Conservation (phyloP, 306 rosid species). For the Pyrus betulifolia region DNA sequence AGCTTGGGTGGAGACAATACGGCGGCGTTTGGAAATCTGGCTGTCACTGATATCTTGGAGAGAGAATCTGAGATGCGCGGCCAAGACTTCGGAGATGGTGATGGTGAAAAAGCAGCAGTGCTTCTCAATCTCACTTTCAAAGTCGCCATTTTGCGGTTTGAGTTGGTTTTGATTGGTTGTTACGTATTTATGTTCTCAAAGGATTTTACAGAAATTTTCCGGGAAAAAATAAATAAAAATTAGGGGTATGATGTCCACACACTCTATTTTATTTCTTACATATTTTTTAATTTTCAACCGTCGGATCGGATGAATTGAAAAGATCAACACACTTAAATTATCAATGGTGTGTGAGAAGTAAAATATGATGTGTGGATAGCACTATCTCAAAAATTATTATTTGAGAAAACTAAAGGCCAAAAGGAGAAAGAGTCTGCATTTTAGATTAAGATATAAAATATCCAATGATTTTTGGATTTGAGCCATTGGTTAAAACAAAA, state of each 20-base stretch:
- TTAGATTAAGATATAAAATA: too few relatives aligned
- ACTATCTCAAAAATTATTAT: too few relatives aligned
- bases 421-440: background rate
- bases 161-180: background rate
- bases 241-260: too few relatives aligned
- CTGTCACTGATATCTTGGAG: background rate
- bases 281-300: too few relatives aligned
- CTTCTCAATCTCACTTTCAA: background rate
- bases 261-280: too few relatives aligned
- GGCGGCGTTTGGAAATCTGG: slow-evolving; percentile 21
- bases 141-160: slow-evolving; percentile 12
- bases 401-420: background rate
- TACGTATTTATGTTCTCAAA: background rate
- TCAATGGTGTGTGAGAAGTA: too few relatives aligned
- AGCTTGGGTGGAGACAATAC: slow-evolving; percentile 15
- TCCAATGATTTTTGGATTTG: background rate
- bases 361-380: too few relatives aligned
- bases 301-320: too few relatives aligned
- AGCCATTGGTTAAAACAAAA: background rate
- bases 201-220: background rate
- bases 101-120: background rate
- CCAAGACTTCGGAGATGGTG: slow-evolving; percentile 7
- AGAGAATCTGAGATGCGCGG: background rate
- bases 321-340: too few relatives aligned
- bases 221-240: too few relatives aligned